Percentiles rank a stretch among this genome's conserved stretches.
Evolutionary conservation across 2,329 filamentous ascomycete genomes (phyloP).

Genomic region (Calonectria pteridis): DNA sequence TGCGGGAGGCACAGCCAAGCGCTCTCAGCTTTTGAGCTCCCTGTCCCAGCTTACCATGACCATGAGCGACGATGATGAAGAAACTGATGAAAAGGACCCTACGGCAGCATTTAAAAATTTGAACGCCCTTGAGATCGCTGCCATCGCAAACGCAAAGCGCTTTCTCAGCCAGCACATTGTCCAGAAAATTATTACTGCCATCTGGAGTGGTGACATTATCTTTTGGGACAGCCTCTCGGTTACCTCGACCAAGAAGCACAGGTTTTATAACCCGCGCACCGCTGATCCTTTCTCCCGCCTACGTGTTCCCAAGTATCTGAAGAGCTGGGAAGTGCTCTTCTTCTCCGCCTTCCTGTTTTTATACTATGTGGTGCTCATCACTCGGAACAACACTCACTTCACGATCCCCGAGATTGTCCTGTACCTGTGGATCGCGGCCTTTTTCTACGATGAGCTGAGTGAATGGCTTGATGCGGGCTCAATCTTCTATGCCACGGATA

Average conservation of each 20-base stretch:
- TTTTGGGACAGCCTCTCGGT: constrained; percentile 87
- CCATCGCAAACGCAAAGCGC: constrained; percentile 84
- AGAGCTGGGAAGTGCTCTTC: constrained; percentile 86
- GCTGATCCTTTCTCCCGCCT: constrained; percentile 80
- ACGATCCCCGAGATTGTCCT: constrained; percentile 78
- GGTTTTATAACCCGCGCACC: constrained; percentile 76
- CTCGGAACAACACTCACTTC: constrained; percentile 75
- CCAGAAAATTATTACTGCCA: constrained; percentile 85
- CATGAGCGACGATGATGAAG: constrained; percentile 49
- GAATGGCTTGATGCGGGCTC: constrained; percentile 89
- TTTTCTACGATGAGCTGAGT: constrained; percentile 88
- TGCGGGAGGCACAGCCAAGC: constrained; percentile 57
- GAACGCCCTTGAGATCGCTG: constrained; percentile 89
- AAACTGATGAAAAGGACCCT: constrained; percentile 67
- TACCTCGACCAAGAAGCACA: constrained; percentile 79
- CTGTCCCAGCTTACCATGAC: constrained; percentile 66
- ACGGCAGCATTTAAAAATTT: constrained; percentile 81
- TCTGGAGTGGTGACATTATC: constrained; percentile 88
- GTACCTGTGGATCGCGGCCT: constrained; percentile 88
- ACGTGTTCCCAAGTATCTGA: constrained; percentile 87
- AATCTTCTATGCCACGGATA: constrained; percentile 85
- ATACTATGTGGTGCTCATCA: constrained; percentile 88
- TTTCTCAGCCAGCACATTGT: constrained; percentile 85
- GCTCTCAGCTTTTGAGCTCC: constrained; percentile 64
- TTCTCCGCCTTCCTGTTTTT: constrained; percentile 81